phyloP scores from a whole-genome alignment of 495 filamentous ascomycete genomes.

The Aspergillus baeticus region DNA sequence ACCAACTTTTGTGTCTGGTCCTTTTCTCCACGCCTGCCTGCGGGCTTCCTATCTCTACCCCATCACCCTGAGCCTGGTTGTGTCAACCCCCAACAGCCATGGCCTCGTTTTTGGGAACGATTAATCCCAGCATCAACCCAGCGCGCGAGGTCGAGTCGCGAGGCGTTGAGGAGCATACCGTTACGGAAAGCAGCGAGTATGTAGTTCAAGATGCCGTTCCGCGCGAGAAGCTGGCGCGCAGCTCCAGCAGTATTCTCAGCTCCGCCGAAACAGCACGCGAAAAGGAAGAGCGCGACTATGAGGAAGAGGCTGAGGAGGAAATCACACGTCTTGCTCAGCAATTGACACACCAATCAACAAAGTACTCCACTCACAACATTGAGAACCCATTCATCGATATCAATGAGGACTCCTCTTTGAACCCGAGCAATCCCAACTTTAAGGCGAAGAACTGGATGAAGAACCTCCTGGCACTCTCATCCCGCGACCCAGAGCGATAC shows the following conservation, averaged over 20 bases:
- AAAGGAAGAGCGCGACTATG: conserved; percentile 22
- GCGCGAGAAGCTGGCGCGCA: conserved; percentile 15
- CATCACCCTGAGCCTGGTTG: conserved; percentile 17
- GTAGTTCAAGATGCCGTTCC: not conserved
- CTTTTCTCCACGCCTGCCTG: too few relatives aligned
- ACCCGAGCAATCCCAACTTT: conserved; percentile 49
- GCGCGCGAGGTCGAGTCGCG: conserved; percentile 12
- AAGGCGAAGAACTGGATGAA: conserved; percentile 52
- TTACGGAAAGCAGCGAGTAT: not conserved
- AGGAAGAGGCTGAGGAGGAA: conserved; percentile 35
- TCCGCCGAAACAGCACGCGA: conserved; percentile 35
- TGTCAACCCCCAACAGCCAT: conserved; percentile 26
- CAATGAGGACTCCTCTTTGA: conserved; percentile 42
- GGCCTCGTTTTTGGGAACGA: conserved; percentile 41
- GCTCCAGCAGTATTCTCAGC: conserved; percentile 27
- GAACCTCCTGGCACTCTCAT: conserved; percentile 47
- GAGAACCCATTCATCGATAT: conserved; percentile 47
- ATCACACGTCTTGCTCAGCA: conserved; percentile 47
- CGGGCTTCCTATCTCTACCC: conserved; percentile 5
- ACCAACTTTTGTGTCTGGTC: too few relatives aligned
- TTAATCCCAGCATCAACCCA: conserved; percentile 36
- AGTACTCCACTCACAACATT: conserved; percentile 29
- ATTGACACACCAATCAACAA: conserved; percentile 47
- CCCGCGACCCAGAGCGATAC: conserved; percentile 48
- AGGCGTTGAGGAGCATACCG: conserved; percentile 9